Evolutionary conservation across 345 rosid genomes (phyloP).

Genomic region (Cochlearia excelsa): DNA sequence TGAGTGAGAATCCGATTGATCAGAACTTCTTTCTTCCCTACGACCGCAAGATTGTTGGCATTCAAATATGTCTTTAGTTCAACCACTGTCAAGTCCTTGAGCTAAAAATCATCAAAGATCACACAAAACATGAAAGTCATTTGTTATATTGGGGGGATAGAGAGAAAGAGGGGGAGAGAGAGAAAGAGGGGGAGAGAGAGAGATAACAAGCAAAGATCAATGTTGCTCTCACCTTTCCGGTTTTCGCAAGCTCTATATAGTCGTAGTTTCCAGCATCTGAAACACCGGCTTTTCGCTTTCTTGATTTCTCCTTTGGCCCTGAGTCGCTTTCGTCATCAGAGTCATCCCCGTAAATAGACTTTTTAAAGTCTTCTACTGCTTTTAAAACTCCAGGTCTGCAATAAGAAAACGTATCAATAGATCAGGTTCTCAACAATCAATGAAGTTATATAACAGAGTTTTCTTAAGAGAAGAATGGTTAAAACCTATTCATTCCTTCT

Average conservation of each 20-base stretch:
- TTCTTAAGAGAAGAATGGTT: not conserved
- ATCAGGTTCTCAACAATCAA: not conserved
- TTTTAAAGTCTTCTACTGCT: conserved; percentile 69
- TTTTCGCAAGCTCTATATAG: conserved; percentile 71
- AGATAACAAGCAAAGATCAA: not conserved
- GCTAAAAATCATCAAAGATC: conserved; percentile 41
- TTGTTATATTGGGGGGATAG: not conserved
- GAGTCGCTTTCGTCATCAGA: conserved; percentile 52
- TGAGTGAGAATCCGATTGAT: conserved; percentile 67
- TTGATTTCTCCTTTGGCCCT: conserved; percentile 46
- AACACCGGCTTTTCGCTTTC: conserved; percentile 59
- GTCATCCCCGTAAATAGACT: conserved; percentile 66
- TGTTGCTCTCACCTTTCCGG: conserved; percentile 61
- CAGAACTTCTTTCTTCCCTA: conserved; percentile 81
- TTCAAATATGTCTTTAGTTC: conserved; percentile 69
- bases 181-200: not conserved
- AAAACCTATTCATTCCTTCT: conserved; percentile 75
- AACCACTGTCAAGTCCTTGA: conserved; percentile 72
- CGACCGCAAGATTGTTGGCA: conserved; percentile 53
- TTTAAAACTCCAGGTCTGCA: conserved; percentile 62
- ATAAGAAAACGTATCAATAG: not conserved
- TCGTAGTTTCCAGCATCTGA: conserved; percentile 58
- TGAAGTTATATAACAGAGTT: not conserved
- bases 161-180: too few relatives aligned
- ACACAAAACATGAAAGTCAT: conserved; percentile 10